These are phyloP conservation scores for Tetrapisispora nanseiensis DNA, from an alignment of 805 yeast genomes.

Conservation along the genomic window DNA sequence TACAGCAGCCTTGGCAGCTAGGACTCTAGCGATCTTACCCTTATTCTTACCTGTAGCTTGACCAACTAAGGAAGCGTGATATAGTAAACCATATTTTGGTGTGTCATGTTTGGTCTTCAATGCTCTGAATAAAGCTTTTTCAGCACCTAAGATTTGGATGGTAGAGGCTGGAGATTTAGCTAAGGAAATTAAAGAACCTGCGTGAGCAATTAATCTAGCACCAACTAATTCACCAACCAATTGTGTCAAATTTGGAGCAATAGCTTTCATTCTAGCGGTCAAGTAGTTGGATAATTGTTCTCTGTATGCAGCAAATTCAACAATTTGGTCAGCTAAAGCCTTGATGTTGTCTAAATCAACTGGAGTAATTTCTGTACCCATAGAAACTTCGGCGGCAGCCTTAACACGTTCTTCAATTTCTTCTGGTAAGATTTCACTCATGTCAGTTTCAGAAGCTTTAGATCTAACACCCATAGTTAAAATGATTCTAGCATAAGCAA, in stretches of 20 bases:
- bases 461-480: constrained; percentile 90
- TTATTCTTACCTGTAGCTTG: constrained; percentile 97
- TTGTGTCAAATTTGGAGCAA: constrained; percentile 94
- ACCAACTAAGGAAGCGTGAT: constrained; percentile 95
- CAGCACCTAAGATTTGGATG: constrained; percentile 96
- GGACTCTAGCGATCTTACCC: constrained; percentile 97
- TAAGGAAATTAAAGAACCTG: constrained; percentile 87
- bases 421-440: constrained; percentile 85
- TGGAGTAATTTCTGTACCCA: constrained; percentile 98
- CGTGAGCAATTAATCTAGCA: constrained; percentile 94
- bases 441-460: constrained; percentile 82
- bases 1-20: constrained; percentile 97
- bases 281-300: constrained; percentile 90
- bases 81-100: constrained; percentile 94
- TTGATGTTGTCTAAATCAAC: constrained; percentile 79
- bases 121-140: constrained; percentile 97
- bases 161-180: constrained; percentile 99
- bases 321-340: constrained; percentile 90
- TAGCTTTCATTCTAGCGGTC: constrained; percentile 93
- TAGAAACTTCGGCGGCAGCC: constrained; percentile 91
- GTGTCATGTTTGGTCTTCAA: constrained; percentile 97
- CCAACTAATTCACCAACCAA: constrained; percentile 97
- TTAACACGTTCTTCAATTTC: constrained; percentile 87
- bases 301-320: constrained; percentile 91
- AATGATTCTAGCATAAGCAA: constrained; percentile 90